Conservation (phyloP, 176 grass and related monocot species). For the Juncus inflexus region DNA sequence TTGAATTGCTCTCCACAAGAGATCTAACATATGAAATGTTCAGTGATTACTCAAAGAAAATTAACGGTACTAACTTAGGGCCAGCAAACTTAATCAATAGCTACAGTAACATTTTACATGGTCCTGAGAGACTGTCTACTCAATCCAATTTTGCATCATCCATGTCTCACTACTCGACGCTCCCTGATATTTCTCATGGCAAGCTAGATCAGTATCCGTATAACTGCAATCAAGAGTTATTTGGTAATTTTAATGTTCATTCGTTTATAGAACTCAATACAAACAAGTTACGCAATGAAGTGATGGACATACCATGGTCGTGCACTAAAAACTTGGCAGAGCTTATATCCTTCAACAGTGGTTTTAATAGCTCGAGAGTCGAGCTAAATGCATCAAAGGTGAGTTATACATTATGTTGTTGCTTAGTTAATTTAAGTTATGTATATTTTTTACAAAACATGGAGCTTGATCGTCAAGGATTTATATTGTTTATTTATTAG, state of each 20-base stretch:
- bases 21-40: slow-evolving; percentile 46
- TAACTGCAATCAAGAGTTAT: slow-evolving; percentile 7
- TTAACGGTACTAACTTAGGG: slow-evolving; percentile 38
- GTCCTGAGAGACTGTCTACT: slow-evolving; percentile 57
- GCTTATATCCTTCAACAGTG: slow-evolving; percentile 27
- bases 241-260: slow-evolving; percentile 30
- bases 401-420: slow-evolving; percentile 19
- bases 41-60: slow-evolving; percentile 76
- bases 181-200: slow-evolving; percentile 19
- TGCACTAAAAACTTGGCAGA: slow-evolving; percentile 25
- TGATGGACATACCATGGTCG: slow-evolving; percentile 19
- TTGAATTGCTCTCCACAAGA: slow-evolving; percentile 59
- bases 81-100: slow-evolving; percentile 21
- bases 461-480: neutral
- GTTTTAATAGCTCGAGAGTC: slow-evolving; percentile 23
- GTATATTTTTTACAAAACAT: neutral
- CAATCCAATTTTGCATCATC: slow-evolving; percentile 65
- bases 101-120: slow-evolving; percentile 40
- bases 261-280: slow-evolving; percentile 23
- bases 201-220: slow-evolving; percentile 28
- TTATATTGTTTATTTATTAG: slow-evolving; percentile 32
- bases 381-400: slow-evolving; percentile 11
- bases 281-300: slow-evolving; percentile 27
- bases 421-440: neutral
- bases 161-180: neutral